phyloP scores from a whole-genome alignment of 73 alveolate genomes.

The Paramecium tetraurelia region DNA sequence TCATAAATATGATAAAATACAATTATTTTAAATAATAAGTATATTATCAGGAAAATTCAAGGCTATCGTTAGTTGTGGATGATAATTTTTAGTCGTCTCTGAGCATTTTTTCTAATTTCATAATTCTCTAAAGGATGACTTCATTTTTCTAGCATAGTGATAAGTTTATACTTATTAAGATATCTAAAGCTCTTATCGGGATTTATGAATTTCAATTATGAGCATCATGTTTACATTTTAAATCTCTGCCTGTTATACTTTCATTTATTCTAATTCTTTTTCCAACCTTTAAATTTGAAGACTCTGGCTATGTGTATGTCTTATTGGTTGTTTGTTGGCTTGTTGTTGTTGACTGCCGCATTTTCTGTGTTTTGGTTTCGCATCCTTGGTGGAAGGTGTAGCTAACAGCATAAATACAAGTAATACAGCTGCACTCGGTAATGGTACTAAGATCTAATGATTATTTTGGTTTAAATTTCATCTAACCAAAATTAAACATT shows the following conservation, averaged over 20 bases:
- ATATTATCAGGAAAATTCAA: neutral
- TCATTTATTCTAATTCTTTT: conserved; percentile 1
- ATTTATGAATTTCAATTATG: neutral
- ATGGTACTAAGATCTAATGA: neutral
- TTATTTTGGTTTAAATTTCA: conserved; percentile 5
- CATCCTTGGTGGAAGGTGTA: conserved; percentile 5
- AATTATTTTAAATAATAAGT: neutral
- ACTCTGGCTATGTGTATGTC: conserved; percentile 6
- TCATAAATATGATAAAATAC: neutral
- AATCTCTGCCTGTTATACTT: neutral
- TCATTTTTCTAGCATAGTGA: neutral
- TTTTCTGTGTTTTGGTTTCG: neutral
- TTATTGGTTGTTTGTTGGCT: neutral
- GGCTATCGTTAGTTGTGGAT: conserved; percentile 14
- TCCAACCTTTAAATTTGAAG: neutral
- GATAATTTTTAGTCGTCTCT: neutral
- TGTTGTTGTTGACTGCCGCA: neutral
- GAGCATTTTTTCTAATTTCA: neutral
- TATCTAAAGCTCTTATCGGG: neutral
- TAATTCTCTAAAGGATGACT: neutral
- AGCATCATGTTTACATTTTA: neutral
- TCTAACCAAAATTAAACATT: conserved; percentile 1
- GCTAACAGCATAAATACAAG: neutral
- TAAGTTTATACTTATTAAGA: neutral
- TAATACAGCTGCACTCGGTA: neutral